Evolutionary conservation across 2,329 filamentous ascomycete genomes (phyloP), one percentile per base, ranked within the genome.

Genomic region (Kalmusia sp.): DNA sequence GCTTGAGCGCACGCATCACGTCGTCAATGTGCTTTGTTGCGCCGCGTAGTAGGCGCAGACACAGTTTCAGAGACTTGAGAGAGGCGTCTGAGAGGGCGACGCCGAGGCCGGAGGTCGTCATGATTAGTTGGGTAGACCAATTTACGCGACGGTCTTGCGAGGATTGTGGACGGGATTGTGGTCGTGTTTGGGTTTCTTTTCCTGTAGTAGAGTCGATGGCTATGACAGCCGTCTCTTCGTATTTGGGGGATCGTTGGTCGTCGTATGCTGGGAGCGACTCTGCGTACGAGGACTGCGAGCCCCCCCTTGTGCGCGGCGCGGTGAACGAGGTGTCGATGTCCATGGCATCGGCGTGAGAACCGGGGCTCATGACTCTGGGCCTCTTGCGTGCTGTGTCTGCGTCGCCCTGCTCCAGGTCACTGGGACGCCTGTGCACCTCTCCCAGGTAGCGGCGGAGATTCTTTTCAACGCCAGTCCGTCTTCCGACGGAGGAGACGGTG

Each of bases 11-110:
- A 14, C 83, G 79, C 58, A 96, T 90, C 0, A 92, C 84, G 41
- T 87, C 86, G 40, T 88, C 87, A 51, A 98, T 87, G 69, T 92
- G 90, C 6, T 86, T 87, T 56, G 96, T 96, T 1, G 91, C 91
- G 82, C 88, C 89, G 22, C 87, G 84, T 40, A 98, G 79, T 82
- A 92, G 90, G 21, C 84, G 83, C 2, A 98, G 79, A 59, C 93
- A 97, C 65, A 92, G 93, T 64, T 91, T 92, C 35, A 99, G 79
- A 56, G 89, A 95, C 46, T 87, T 85, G 7, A 97, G 78, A 19
- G 91, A 96, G 67, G 95, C 89, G 15, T 96, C 89, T 65, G 90
- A 96, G 83, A 99, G 92, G 1, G 95, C 92, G 14, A 96, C 88
- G 58, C 92, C 92, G 1, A 98, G 82, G 0, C 92, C 93, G 0